phyloP scores from a whole-genome alignment of 2,329 filamentous ascomycete genomes.

The Sporothrix brasiliensis region DNA sequence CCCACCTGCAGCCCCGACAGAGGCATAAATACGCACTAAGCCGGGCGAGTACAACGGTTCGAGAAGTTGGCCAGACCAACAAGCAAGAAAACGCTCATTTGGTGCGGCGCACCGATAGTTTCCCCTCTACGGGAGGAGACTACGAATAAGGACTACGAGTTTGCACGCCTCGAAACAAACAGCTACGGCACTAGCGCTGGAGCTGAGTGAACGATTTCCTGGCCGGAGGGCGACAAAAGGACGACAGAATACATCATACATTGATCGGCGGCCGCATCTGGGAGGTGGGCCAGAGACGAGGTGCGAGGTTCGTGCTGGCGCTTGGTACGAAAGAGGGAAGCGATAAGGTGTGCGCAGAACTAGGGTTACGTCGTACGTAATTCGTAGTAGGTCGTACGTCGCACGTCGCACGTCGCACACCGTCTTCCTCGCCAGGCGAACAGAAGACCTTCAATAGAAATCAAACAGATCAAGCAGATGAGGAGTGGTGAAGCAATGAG shows the following conservation, averaged over 20 bases:
- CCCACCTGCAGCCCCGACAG: constrained; percentile 1
- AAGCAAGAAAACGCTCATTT: constrained; percentile 19
- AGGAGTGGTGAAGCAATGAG: neutral
- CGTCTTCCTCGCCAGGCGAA: too few relatives aligned
- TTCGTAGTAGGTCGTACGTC: too few relatives aligned
- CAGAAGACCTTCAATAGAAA: too few relatives aligned
- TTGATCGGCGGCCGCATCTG: constrained; percentile 25
- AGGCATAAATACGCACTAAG: constrained; percentile 25
- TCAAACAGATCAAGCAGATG: too few relatives aligned
- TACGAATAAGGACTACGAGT: neutral
- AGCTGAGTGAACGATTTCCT: constrained; percentile 24
- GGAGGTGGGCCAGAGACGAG: constrained; percentile 17
- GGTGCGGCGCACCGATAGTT: constrained; percentile 16
- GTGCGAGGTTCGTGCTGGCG: too few relatives aligned
- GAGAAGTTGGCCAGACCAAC: constrained; percentile 23
- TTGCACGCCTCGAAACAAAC: neutral
- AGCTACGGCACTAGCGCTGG: constrained; percentile 21
- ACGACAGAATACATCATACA: constrained; percentile 22
- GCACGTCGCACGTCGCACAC: too few relatives aligned
- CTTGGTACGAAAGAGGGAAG: neutral
- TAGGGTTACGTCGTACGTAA: neutral
- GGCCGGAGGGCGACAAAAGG: constrained; percentile 19
- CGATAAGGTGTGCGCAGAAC: neutral
- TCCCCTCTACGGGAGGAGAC: neutral
- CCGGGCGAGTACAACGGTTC: neutral